phyloP scores from a whole-genome alignment of 768 basidiomycete species.

The Calocybe gangraenosa region DNA sequence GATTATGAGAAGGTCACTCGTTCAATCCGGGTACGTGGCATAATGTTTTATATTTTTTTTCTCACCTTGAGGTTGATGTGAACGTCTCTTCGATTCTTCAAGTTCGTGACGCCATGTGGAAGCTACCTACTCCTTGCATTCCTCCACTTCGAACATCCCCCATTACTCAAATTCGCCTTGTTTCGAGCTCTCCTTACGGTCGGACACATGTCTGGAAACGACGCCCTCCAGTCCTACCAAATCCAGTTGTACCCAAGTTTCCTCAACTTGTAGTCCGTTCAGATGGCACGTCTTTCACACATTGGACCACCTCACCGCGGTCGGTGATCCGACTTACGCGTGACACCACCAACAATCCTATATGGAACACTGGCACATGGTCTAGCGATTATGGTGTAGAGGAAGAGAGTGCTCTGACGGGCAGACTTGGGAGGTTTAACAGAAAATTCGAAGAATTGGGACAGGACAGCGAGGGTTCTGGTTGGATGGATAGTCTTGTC shows the following conservation, averaged over 20 bases:
- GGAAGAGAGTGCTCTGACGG: constrained; percentile 69
- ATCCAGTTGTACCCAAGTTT: constrained; percentile 82
- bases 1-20: too few species aligned
- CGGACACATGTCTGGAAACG: constrained; percentile 80
- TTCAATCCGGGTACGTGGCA: too few species aligned
- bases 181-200: constrained; percentile 79
- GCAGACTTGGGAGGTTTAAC: constrained; percentile 78
- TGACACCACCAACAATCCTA: constrained; percentile 81
- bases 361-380: constrained; percentile 71
- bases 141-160: background rate
- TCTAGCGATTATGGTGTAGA: constrained; percentile 49
- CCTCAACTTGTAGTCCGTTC: constrained; percentile 82
- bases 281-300: constrained; percentile 84
- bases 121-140: too few species aligned
- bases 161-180: constrained; percentile 25
- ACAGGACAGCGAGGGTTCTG: constrained; percentile 25
- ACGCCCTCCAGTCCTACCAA: constrained; percentile 63
- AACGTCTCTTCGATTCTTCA: too few species aligned
- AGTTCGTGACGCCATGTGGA: too few species aligned
- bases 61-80: too few species aligned
- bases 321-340: constrained; percentile 74
- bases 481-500: constrained; percentile 30
- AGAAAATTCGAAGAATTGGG: constrained; percentile 59
- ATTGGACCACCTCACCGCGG: constrained; percentile 86
- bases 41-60: too few species aligned